Base-by-base conservation (phyloP, 148 eudicot species). In the Camellia granthamiana region DNA sequence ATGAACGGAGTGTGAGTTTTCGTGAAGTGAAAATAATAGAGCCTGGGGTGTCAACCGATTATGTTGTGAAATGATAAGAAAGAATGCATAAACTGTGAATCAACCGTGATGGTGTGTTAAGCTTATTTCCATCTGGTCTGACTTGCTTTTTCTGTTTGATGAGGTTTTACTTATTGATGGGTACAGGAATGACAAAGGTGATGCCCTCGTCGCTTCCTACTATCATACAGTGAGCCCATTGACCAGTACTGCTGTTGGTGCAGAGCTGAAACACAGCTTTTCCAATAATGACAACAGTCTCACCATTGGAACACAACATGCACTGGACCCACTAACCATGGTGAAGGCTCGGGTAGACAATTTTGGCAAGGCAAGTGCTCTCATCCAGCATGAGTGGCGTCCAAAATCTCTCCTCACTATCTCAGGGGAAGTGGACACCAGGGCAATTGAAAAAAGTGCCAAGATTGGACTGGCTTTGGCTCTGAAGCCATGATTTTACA, bases 401-500 rank as follows among this genome's bases (percentile, higher is more conserved):
- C 94, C 94, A 6, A 91, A 86, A 72, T 91, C 94, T 16, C 79
- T 85, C 21, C 56, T 92, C 86, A 92, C 97, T 62, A 68, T 92
- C 69, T 88, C 97, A 0, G 97, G 97, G 66, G 94, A 91, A 81
- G 94, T 91, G 44, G 97, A 92, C 85, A 91, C 94, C 16, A 84
- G 90, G 79, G 97, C 97, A 58, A 88, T 92, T 7, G 97, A 92
- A 73, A 92, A 92, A 78, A 92, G 93, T 75, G 93, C 94, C 54
- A 92, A 91, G 88, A 66, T 92, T 42, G 97, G 94, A 2, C 77
- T 92, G 63, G 94, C 93, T 72, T 12, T 92, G 72, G 91, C 89
- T 75, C 87, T 92, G 76, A 92, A 88, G 89, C 91, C 91, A 80
- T 92, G 92, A 92, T 54, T 60, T 56, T 71, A 43, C 41, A 64